Percentiles rank a stretch among this genome's conserved stretches.
phyloP scores from a whole-genome alignment of 495 filamentous ascomycete species.

The Lasiosphaeria ovina region DNA sequence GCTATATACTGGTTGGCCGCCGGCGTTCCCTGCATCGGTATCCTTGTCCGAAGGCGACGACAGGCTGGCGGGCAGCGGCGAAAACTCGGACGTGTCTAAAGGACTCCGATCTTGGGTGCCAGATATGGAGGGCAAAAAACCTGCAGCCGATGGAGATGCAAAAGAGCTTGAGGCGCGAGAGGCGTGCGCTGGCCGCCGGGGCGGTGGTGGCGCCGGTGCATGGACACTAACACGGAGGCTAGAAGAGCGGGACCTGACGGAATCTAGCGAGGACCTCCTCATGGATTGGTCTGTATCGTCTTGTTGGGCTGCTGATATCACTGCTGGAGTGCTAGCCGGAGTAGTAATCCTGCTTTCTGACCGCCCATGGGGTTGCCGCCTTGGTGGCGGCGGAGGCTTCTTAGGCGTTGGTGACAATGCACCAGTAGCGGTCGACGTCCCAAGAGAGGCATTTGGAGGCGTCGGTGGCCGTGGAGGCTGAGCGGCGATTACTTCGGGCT shows the following conservation, averaged over 20 bases:
- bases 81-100: conserved; percentile 9
- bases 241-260: conserved; percentile 40
- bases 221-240: conserved; percentile 36
- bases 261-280: conserved; percentile 44
- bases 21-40: neutral
- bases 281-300: conserved; percentile 34
- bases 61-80: neutral
- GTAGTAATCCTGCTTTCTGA: conserved; percentile 37
- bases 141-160: conserved; percentile 14
- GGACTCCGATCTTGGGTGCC: conserved; percentile 13
- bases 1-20: neutral
- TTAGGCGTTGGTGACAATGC: conserved; percentile 22
- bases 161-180: conserved; percentile 26
- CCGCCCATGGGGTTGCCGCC: conserved; percentile 42
- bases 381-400: conserved; percentile 49
- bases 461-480: conserved; percentile 31
- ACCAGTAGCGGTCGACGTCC: conserved; percentile 15
- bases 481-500: conserved; percentile 27
- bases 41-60: neutral
- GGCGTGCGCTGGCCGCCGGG: conserved; percentile 38
- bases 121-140: conserved; percentile 11
- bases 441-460: conserved; percentile 33
- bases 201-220: conserved; percentile 44
- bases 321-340: conserved; percentile 12
- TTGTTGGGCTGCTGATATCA: conserved; percentile 16